phyloP scores from a whole-genome alignment of 1,139 yeast genomes.

The Arxiozyma slooffiae region DNA sequence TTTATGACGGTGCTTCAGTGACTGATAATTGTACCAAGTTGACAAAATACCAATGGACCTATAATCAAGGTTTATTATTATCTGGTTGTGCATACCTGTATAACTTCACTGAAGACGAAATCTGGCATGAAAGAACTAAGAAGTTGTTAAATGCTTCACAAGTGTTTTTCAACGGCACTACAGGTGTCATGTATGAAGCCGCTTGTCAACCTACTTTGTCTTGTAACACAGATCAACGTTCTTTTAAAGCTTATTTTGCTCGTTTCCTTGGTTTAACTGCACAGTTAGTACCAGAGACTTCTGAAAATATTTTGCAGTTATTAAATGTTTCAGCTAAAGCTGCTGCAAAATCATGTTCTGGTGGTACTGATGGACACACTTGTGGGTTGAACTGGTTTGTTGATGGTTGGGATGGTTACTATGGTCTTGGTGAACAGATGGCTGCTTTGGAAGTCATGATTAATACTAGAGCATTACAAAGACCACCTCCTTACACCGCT shows the following conservation, averaged over 20 bases:
- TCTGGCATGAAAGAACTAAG: constrained; percentile 57
- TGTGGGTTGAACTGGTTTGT: constrained; percentile 78
- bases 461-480: constrained; percentile 45
- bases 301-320: constrained; percentile 41
- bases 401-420: constrained; percentile 65
- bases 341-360: constrained; percentile 75
- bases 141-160: constrained; percentile 44
- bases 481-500: constrained; percentile 51
- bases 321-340: constrained; percentile 59
- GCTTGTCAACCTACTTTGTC: constrained; percentile 59
- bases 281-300: constrained; percentile 55
- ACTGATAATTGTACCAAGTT: constrained; percentile 52
- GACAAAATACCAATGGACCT: constrained; percentile 69
- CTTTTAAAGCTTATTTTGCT: constrained; percentile 75
- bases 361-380: constrained; percentile 82
- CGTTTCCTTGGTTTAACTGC: constrained; percentile 72
- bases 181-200: constrained; percentile 59
- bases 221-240: constrained; percentile 84
- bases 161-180: constrained; percentile 44
- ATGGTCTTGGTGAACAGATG: constrained; percentile 95
- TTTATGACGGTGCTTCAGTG: constrained; percentile 71
- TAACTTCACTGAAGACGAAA: constrained; percentile 56
- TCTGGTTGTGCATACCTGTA: constrained; percentile 78
- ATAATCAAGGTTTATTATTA: constrained; percentile 73
- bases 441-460: constrained; percentile 72